A percentile compares a stretch with the other conserved stretches of the same genome.
Conservation (phyloP, 305 asterid species). For the Solanum hybrid region DNA sequence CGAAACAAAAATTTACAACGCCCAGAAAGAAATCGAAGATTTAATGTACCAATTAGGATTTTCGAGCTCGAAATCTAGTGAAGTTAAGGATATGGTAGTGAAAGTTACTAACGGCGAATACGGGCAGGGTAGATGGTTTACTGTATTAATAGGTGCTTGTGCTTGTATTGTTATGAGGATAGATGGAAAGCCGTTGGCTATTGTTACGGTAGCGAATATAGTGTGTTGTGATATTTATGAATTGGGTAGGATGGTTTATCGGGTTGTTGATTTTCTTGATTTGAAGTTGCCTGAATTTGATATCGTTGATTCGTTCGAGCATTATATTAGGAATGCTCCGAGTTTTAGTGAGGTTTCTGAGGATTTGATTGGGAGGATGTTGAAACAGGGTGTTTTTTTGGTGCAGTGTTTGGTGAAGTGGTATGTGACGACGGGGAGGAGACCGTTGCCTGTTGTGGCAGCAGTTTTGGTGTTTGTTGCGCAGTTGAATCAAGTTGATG, state of each 20-base stretch:
- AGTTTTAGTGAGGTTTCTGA: slow-evolving; percentile 22
- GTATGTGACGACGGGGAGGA: slow-evolving; percentile 72
- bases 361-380: slow-evolving; percentile 38
- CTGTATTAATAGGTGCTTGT: slow-evolving; percentile 61
- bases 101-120: slow-evolving; percentile 54
- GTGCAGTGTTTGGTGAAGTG: slow-evolving; percentile 83
- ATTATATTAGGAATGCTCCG: slow-evolving; percentile 21
- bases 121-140: slow-evolving; percentile 69
- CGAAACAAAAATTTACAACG: slow-evolving; percentile 42
- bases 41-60: slow-evolving; percentile 34
- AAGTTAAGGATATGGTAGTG: slow-evolving; percentile 36
- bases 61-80: slow-evolving; percentile 22
- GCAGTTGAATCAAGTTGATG: slow-evolving; percentile 37
- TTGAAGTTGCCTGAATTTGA: slow-evolving; percentile 61
- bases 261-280: slow-evolving; percentile 53
- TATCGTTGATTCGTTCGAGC: slow-evolving; percentile 42
- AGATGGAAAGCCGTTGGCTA: slow-evolving; percentile 31
- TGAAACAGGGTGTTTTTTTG: slow-evolving; percentile 67
- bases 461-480: slow-evolving; percentile 68
- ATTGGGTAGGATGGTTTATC: slow-evolving; percentile 62
- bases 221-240: slow-evolving; percentile 52
- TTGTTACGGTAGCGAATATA: slow-evolving; percentile 34
- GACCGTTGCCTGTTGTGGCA: slow-evolving; percentile 72
- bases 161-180: slow-evolving; percentile 60
- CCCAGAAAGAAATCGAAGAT: slow-evolving; percentile 43